Conservation (phyloP, 2,329 filamentous ascomycete genomes). For the Drechmeria coniospora region DNA sequence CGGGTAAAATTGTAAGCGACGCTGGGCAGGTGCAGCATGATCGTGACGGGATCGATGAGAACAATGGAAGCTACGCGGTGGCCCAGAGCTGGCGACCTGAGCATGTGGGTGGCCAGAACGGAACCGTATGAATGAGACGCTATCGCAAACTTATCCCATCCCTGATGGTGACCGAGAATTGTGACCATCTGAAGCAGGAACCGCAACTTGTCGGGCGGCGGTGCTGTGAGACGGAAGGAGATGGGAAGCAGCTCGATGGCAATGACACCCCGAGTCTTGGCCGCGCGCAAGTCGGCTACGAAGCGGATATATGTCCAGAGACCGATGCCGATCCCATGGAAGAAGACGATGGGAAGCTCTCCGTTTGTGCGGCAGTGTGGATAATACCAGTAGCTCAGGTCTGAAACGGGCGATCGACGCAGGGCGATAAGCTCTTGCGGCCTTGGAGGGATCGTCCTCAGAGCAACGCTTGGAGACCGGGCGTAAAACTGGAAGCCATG, state of each 20-base stretch:
- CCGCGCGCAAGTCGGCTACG: conserved; percentile 31
- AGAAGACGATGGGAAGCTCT: conserved; percentile 46
- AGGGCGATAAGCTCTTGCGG: conserved; percentile 30
- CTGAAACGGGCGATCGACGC: conserved; percentile 29
- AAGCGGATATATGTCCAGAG: conserved; percentile 47
- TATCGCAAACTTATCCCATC: conserved; percentile 42
- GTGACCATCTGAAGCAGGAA: conserved; percentile 39
- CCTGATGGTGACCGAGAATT: conserved; percentile 45
- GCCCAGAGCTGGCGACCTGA: conserved; percentile 31
- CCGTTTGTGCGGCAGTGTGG: conserved; percentile 32
- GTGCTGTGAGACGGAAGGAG: conserved; percentile 43
- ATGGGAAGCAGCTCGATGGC: conserved; percentile 51
- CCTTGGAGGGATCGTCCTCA: conserved; percentile 41
- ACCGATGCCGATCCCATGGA: conserved; percentile 58
- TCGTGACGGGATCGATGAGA: conserved; percentile 46
- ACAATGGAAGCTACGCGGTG: conserved; percentile 33
- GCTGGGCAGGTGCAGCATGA: conserved; percentile 52
- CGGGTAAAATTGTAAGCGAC: conserved; percentile 59
- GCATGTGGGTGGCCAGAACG: conserved; percentile 45
- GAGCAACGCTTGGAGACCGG: conserved; percentile 10
- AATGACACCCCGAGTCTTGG: conserved; percentile 31
- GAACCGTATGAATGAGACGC: conserved; percentile 50
- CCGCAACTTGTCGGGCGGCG: conserved; percentile 33
- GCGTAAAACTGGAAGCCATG: conserved; percentile 38
- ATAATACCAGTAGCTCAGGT: conserved; percentile 49